A percentile compares a stretch with the other conserved stretches of the same genome.
Evolutionary conservation across 2,329 filamentous ascomycete genomes (phyloP).

Genomic region (Aspergillus pseudoterreus): DNA sequence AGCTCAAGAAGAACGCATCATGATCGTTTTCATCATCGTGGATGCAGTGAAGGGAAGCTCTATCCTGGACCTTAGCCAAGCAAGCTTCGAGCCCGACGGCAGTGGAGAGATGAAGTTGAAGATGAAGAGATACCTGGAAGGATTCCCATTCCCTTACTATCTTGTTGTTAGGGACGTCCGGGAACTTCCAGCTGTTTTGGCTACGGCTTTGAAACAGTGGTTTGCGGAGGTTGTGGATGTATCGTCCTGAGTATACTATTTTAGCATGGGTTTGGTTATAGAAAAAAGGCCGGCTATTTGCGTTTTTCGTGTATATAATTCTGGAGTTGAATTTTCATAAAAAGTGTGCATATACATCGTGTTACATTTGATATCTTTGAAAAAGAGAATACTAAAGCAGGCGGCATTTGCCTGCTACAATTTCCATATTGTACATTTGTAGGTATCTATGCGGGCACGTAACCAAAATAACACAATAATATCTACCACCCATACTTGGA

Average conservation of each 20-base stretch:
- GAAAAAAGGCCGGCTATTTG: conserved; percentile 1
- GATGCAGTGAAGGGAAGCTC: conserved; percentile 58
- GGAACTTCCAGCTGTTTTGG: conserved; percentile 84
- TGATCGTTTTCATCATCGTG: conserved; percentile 97
- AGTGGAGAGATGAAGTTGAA: conserved; percentile 65
- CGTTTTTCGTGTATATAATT: conserved; percentile 1
- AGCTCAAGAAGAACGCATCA: conserved; percentile 89
- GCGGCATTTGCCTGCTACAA: neutral
- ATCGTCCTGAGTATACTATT: conserved; percentile 26
- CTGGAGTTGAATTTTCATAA: neutral
- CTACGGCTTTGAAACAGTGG: conserved; percentile 89
- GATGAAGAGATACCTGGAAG: conserved; percentile 88
- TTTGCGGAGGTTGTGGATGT: conserved; percentile 68
- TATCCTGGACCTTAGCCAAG: conserved; percentile 85
- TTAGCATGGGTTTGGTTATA: conserved; percentile 1
- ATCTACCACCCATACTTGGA: conserved; percentile 75
- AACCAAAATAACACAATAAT: conserved; percentile 1
- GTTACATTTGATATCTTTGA: too few relatives aligned
- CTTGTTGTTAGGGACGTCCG: conserved; percentile 87
- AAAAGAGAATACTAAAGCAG: neutral
- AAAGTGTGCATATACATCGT: neutral
- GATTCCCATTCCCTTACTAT: conserved; percentile 96
- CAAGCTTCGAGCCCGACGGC: conserved; percentile 69
- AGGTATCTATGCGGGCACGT: conserved; percentile 11
- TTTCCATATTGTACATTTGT: conserved; percentile 1